These are phyloP conservation scores for Cornus suecica DNA, from an alignment of 148 eudicot genomes.

Conservation along the genomic window DNA sequence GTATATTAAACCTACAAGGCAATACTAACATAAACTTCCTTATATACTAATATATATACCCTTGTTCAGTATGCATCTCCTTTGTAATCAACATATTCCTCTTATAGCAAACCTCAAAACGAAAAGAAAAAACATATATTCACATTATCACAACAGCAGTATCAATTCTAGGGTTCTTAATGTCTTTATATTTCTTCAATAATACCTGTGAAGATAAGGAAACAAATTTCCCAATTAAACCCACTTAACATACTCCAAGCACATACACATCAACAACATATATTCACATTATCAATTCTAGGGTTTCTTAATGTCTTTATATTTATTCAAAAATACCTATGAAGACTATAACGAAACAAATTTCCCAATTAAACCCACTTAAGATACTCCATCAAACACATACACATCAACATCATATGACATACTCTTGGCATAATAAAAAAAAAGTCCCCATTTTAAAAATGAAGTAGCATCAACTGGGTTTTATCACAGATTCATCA, in stretches of 20 bases:
- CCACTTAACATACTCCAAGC: not conserved
- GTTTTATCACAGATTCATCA: not conserved
- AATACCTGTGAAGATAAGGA: not conserved
- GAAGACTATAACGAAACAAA: not conserved
- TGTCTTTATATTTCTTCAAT: not conserved
- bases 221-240: not conserved
- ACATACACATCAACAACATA: not conserved
- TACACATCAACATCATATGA: not conserved
- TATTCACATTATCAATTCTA: not conserved
- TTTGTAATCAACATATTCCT: slow-evolving; percentile 1
- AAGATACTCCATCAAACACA: not conserved
- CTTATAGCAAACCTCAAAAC: not conserved
- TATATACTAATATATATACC: not conserved
- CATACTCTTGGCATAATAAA: not conserved
- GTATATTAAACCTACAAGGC: not conserved
- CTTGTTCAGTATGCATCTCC: not conserved
- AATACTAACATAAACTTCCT: not conserved
- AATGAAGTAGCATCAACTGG: not conserved
- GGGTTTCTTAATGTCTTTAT: not conserved
- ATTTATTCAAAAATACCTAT: not conserved
- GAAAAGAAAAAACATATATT: not conserved
- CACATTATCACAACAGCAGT: not conserved
- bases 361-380: not conserved
- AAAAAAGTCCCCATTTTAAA: not conserved
- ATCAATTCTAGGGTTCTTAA: not conserved